Evolutionary conservation across 495 filamentous ascomycete species (phyloP), one percentile per base, ranked within the genome.

Genomic region (Saxophila tyrrhenica): DNA sequence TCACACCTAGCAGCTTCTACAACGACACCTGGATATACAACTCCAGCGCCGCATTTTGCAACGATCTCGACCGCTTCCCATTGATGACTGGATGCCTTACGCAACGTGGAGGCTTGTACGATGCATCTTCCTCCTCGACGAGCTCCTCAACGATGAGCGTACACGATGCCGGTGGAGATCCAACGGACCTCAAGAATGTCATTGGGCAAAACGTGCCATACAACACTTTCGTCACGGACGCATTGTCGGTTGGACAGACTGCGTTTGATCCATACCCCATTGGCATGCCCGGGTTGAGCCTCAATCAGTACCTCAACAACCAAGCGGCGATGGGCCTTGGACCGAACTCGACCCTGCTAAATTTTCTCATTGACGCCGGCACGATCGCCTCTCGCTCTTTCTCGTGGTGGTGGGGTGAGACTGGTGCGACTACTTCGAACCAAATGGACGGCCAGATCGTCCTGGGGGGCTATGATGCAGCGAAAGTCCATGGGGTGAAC

Each of bases 61-160:
- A n/a, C n/a, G n/a, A n/a, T n/a, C n/a, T n/a, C n/a, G n/a, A n/a
- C n/a, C n/a, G n/a, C n/a, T n/a, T n/a, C 72, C 75, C 61, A 79
- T 80, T 60, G 70, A n/a, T n/a, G n/a, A n/a, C n/a, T n/a, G n/a
- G n/a, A n/a, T n/a, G n/a, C n/a, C n/a, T n/a, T n/a, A n/a, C n/a
- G n/a, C n/a, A n/a, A n/a, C n/a, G n/a, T n/a, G 82, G 82, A 21
- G 87, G 78, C 3, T 78, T 85, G 64, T 79, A 80, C 7, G 78
- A 76, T 41, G 78, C 65, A 53, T 85, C 65, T 42, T 76, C 61
- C 10, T 79, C 80, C 55, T 76, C 63, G 21, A 84, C 35, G 57
- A 79, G 84, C 16, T 3, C 17, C 32, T 9, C 29, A 13, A 2
- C 13, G 2, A 9, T 16, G 3, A 19, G 21, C 10, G 24, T 50